Conservation (phyloP, 2,329 filamentous ascomycete species). For the Nannizziopsis arthrosporioides region DNA sequence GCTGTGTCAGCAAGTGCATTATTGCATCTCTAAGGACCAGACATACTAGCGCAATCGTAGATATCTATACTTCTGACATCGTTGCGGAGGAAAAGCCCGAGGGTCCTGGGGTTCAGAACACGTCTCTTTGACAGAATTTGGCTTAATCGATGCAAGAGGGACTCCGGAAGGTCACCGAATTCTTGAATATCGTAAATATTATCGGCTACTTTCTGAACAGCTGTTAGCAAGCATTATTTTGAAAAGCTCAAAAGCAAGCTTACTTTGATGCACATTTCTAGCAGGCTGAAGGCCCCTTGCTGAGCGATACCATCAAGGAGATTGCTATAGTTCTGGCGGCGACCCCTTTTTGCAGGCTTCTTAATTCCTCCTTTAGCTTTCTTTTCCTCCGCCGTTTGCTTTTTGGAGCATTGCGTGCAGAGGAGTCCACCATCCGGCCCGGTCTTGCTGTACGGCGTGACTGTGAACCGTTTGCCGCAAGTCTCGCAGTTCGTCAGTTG, state of each 20-base stretch:
- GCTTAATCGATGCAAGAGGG: constrained; percentile 46
- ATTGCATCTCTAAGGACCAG: not conserved
- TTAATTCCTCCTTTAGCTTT: constrained; percentile 43
- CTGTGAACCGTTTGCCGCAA: constrained; percentile 80
- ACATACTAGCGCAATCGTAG: constrained; percentile 49
- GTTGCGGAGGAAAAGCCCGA: constrained; percentile 39
- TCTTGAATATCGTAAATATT: constrained; percentile 54
- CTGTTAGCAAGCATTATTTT: not conserved
- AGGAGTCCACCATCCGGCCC: constrained; percentile 77
- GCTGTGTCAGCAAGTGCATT: constrained; percentile 9
- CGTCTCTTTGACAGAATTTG: constrained; percentile 54
- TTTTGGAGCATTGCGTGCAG: constrained; percentile 68
- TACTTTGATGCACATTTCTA: constrained; percentile 49
- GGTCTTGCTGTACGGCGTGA: constrained; percentile 75
- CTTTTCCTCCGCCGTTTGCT: constrained; percentile 56
- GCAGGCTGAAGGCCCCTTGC: constrained; percentile 33
- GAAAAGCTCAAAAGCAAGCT: not conserved
- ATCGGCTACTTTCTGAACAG: constrained; percentile 44
- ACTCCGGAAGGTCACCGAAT: constrained; percentile 50
- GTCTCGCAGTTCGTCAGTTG: constrained; percentile 81
- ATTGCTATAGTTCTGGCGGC: constrained; percentile 70
- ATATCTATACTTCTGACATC: constrained; percentile 47
- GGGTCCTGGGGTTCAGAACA: constrained; percentile 40
- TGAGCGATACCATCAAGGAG: constrained; percentile 60
- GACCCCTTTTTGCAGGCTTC: constrained; percentile 46